phyloP scores from a whole-genome alignment of 768 basidiomycete species.

The Lentinula detonsa region DNA sequence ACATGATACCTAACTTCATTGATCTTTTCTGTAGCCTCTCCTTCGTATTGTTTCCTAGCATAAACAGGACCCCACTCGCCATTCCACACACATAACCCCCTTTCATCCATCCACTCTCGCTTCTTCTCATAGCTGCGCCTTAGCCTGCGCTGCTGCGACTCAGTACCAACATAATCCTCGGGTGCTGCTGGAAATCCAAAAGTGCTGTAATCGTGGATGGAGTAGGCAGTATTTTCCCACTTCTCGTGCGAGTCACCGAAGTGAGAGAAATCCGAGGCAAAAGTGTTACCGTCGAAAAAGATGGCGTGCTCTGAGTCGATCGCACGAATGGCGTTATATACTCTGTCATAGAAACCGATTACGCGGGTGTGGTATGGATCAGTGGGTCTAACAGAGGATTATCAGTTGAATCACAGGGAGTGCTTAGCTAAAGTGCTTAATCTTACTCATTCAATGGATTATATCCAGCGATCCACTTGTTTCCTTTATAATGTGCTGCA shows the following conservation, averaged over 20 bases:
- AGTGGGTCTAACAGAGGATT: constrained; percentile 30
- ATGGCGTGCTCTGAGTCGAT: constrained; percentile 67
- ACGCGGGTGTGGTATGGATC: constrained; percentile 64
- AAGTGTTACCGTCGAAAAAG: constrained; percentile 84
- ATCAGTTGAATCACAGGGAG: not conserved
- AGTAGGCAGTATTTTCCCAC: constrained; percentile 70
- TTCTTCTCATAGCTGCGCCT: constrained; percentile 64
- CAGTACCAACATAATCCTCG: constrained; percentile 46
- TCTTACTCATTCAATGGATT: constrained; percentile 72
- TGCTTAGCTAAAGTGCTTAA: no score
- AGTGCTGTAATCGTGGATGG: constrained; percentile 73
- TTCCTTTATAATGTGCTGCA: constrained; percentile 68
- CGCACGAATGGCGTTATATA: constrained; percentile 65
- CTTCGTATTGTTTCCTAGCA: constrained; percentile 32
- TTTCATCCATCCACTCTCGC: constrained; percentile 50
- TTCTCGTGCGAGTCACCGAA: constrained; percentile 57
- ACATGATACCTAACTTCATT: constrained; percentile 44
- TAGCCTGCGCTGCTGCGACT: constrained; percentile 47
- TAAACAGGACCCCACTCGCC: constrained; percentile 66
- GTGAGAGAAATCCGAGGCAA: constrained; percentile 71
- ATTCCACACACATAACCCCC: constrained; percentile 41
- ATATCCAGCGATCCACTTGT: constrained; percentile 83
- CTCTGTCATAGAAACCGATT: constrained; percentile 59
- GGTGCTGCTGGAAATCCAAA: constrained; percentile 66
- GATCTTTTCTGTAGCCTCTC: constrained; percentile 37